These are phyloP conservation scores for Lyophyllum atratum DNA, from an alignment of 768 basidiomycete genomes.

Conservation along the genomic window DNA sequence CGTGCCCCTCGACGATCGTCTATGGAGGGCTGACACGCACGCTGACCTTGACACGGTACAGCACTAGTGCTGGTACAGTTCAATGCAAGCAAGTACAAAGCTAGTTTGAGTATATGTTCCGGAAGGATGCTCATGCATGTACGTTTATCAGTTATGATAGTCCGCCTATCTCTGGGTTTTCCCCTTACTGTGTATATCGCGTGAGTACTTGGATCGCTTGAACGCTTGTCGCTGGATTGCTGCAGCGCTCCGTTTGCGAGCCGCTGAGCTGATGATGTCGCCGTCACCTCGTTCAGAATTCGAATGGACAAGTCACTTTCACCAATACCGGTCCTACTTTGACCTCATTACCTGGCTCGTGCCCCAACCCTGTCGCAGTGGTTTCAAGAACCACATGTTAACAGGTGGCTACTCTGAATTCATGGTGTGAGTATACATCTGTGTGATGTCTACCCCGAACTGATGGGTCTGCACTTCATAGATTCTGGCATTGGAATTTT, in stretches of 20 bases:
- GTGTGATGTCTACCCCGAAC: no score
- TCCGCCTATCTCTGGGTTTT: constrained; percentile 9
- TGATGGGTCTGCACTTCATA: no score
- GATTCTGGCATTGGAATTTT: no score
- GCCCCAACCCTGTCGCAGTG: constrained; percentile 6
- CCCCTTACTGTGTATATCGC: constrained; percentile 1
- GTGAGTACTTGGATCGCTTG: background rate
- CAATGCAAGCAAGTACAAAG: constrained; percentile 15
- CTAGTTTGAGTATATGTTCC: background rate
- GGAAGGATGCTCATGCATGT: background rate
- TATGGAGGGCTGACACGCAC: constrained; percentile 8
- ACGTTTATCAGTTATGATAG: constrained; percentile 1
- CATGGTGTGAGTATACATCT: no score
- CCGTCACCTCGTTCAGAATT: background rate
- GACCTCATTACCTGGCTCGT: constrained; percentile 8
- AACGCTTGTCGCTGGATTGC: background rate
- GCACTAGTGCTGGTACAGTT: background rate
- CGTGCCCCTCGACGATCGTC: constrained; percentile 13
- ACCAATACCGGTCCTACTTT: constrained; percentile 16
- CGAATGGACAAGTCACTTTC: constrained; percentile 5
- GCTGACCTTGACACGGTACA: constrained; percentile 11
- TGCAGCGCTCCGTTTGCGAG: no score
- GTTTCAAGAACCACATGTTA: background rate
- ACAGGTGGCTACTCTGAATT: no score
- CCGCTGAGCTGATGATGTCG: background rate